These are phyloP conservation scores for Pseudogymnoascus sp. DNA, from an alignment of 2,329 filamentous ascomycete species.

Conservation along the genomic window DNA sequence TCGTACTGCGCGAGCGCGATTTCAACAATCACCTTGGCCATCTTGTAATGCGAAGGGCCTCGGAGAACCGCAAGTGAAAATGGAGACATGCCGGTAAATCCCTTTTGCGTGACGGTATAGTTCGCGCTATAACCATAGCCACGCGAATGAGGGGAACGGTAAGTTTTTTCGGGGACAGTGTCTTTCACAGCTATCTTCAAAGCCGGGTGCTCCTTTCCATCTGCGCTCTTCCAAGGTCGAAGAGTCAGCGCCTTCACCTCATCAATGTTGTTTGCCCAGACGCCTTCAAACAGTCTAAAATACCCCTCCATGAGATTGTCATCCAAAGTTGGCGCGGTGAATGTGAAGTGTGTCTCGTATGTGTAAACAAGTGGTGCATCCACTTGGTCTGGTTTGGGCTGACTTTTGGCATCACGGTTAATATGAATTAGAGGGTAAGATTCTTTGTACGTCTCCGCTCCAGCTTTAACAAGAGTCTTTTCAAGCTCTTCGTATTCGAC, in stretches of 20 bases:
- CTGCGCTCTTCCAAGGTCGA: slow-evolving; percentile 43
- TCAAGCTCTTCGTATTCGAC: slow-evolving; percentile 48
- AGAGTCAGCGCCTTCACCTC: slow-evolving; percentile 59
- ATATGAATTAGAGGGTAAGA: slow-evolving; percentile 45
- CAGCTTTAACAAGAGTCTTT: slow-evolving; percentile 43
- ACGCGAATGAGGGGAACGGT: background rate
- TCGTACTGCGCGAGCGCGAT: slow-evolving; percentile 63
- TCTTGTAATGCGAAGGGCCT: slow-evolving; percentile 47
- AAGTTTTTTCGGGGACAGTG: slow-evolving; percentile 9
- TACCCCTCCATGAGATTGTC: slow-evolving; percentile 51
- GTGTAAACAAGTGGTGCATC: slow-evolving; percentile 9
- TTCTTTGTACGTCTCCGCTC: slow-evolving; percentile 59
- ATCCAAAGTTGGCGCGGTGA: slow-evolving; percentile 35
- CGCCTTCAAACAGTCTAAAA: slow-evolving; percentile 61
- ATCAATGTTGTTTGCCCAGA: slow-evolving; percentile 60
- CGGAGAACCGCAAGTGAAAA: slow-evolving; percentile 61
- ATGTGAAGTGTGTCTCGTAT: slow-evolving; percentile 18
- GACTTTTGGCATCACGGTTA: background rate
- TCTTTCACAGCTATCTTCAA: slow-evolving; percentile 57
- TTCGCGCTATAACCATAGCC: background rate
- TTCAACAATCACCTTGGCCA: slow-evolving; percentile 59
- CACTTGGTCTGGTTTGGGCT: background rate
- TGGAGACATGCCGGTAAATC: slow-evolving; percentile 32
- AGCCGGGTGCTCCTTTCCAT: slow-evolving; percentile 45
- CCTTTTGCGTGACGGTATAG: slow-evolving; percentile 21